phyloP scores from a whole-genome alignment of 1,284 basidiomycete species.

The Pisolithus thermaeus region DNA sequence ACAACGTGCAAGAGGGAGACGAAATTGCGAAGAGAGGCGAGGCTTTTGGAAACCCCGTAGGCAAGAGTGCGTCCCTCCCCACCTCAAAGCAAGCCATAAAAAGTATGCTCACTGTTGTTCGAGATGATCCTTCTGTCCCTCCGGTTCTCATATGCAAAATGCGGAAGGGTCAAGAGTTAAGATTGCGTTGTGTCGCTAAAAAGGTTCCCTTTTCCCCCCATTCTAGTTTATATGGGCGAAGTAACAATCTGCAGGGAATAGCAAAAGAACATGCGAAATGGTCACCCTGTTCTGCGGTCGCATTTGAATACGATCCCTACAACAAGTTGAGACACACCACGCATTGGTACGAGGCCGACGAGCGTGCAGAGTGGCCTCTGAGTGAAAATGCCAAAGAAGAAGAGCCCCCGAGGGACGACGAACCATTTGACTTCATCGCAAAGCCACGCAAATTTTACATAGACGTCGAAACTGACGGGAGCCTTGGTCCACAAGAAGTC shows the following conservation, averaged over 20 bases:
- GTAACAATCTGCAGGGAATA: conserved; percentile 60
- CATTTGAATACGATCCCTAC: conserved; percentile 98
- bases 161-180: conserved; percentile 90
- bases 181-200: conserved; percentile 84
- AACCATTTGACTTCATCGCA: conserved; percentile 82
- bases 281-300: conserved; percentile 93
- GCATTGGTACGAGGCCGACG: conserved; percentile 90
- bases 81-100: neutral
- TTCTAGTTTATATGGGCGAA: conserved; percentile 1
- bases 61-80: conserved; percentile 57
- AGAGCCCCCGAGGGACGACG: conserved; percentile 70
- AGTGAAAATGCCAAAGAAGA: conserved; percentile 81
- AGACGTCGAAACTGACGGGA: conserved; percentile 88
- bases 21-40: conserved; percentile 69
- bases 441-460: conserved; percentile 88
- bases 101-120: conserved; percentile 4
- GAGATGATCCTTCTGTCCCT: conserved; percentile 54
- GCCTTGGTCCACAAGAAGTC: conserved; percentile 82
- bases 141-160: conserved; percentile 91
- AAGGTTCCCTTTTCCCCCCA: conserved; percentile 47
- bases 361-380: conserved; percentile 77
- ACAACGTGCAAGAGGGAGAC: conserved; percentile 48
- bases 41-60: conserved; percentile 82
- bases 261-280: conserved; percentile 99
- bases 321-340: conserved; percentile 96